Evolutionary conservation across 2,329 filamentous ascomycete genomes (phyloP).

Genomic region (Aspergillus terreus): DNA sequence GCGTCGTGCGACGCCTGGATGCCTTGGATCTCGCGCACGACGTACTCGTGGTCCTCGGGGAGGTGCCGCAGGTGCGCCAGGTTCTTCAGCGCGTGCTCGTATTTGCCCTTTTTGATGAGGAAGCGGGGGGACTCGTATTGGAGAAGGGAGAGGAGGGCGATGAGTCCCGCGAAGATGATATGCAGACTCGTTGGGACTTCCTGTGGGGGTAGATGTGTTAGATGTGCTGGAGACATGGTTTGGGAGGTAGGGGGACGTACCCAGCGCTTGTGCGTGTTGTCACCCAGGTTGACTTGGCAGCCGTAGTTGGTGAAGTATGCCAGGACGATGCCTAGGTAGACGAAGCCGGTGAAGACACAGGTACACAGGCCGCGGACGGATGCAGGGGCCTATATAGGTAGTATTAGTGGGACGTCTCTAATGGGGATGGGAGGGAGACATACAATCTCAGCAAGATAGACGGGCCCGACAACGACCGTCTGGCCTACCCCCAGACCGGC

Average conservation of each 20-base stretch:
- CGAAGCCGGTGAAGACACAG: constrained; percentile 65
- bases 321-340: constrained; percentile 74
- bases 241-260: constrained; percentile 35
- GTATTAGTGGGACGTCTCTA: not conserved
- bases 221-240: constrained; percentile 6
- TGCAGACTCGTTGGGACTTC: constrained; percentile 68
- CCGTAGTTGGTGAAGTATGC: constrained; percentile 75
- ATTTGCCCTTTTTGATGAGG: constrained; percentile 61
- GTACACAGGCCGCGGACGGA: constrained; percentile 70
- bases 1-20: constrained; percentile 66
- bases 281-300: constrained; percentile 49
- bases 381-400: constrained; percentile 48
- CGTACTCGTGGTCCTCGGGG: constrained; percentile 56
- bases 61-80: constrained; percentile 58
- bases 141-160: constrained; percentile 66
- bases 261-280: constrained; percentile 45
- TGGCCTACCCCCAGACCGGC: constrained; percentile 43
- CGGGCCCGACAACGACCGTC: constrained; percentile 51
- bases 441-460: constrained; percentile 68
- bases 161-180: constrained; percentile 71
- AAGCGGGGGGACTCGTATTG: constrained; percentile 68
- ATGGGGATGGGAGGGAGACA: not conserved
- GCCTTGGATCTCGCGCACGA: constrained; percentile 58
- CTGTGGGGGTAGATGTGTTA: constrained; percentile 12
- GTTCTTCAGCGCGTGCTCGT: constrained; percentile 44